Base-by-base conservation (phyloP, 2,329 filamentous ascomycete species). In the Ophiostoma piceae region DNA sequence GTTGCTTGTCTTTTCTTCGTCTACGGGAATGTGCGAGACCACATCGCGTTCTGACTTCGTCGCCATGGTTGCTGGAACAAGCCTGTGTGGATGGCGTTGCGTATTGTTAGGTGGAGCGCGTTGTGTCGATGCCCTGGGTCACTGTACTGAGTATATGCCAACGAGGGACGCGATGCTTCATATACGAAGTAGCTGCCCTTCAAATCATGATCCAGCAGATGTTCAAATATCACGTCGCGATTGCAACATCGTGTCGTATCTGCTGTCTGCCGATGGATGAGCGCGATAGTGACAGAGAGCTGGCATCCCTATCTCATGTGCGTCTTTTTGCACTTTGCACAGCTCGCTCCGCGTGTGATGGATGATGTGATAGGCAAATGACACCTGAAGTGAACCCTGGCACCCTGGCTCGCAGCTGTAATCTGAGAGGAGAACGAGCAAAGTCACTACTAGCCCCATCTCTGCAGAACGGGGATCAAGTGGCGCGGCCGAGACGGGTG, bases 401-500 rank as follows among this genome's bases (percentile, higher is more conserved):
- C 43, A 47, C n/a, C 9, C 51, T 57, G 8, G 22, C 9, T 26
- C 4, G n/a, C 51, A 57, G n/a, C 16, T 26, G 51, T 26, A 57
- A 57, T 57, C 51, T 57, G 9, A 57, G 14, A 47, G 14, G 39
- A 41, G 39, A 41, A 29, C 26, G 26, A 29, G 26, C 26, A 8
- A 41, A 19, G 3, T 47, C 14, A 47, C 43, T 6, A 6, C 14
- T 47, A 7, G 8, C 51, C 51, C 51, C 51, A 57, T 57, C n/a
- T 26, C 16, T n/a, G 43, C 51, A 57, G 22, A 26, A 14, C 39
- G n/a, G 2, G 26, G 51, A 57, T 57, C 51, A 26, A 11, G n/a
- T 57, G 51, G 51, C 51, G 51, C 51, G 51, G 51, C 51, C 51
- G 51, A 57, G 51, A 57, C 22, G 51, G 51, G n/a, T 57, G 51